These are phyloP conservation scores for Pyricularia grisea DNA, from an alignment of 2,329 filamentous ascomycete genomes.

Conservation along the genomic window DNA sequence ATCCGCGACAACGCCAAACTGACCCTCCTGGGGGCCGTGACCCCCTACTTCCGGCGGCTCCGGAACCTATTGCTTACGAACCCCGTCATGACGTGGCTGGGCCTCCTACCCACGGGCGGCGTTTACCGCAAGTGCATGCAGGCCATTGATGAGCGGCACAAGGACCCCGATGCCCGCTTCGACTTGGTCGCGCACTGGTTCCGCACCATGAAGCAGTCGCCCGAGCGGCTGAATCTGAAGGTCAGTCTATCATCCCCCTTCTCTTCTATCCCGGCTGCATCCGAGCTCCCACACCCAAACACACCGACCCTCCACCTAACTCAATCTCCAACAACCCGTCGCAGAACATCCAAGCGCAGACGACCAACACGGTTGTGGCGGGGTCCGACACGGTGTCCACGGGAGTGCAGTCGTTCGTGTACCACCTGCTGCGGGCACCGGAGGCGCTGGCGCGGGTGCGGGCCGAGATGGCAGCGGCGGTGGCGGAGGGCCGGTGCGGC, in stretches of 20 bases:
- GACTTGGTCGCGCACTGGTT: conserved; percentile 19
- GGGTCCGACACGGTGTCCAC: conserved; percentile 14
- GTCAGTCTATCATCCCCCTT: conserved; percentile 12
- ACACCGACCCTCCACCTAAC: too few species aligned
- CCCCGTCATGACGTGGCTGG: conserved; percentile 16
- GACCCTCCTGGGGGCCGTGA: too few species aligned
- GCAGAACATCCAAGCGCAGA: not conserved
- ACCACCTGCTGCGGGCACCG: conserved; percentile 14
- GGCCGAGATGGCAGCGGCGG: conserved; percentile 14
- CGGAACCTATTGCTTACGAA: conserved; percentile 19
- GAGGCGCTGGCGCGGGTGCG: conserved; percentile 9
- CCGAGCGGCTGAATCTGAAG: conserved; percentile 11
- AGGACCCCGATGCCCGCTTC: conserved; percentile 15
- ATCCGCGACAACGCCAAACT: too few species aligned
- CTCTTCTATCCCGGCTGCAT: too few species aligned
- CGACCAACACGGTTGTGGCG: conserved; percentile 10
- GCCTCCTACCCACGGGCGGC: conserved; percentile 18
- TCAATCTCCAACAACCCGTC: not conserved
- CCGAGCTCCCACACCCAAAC: too few species aligned
- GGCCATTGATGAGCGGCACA: conserved; percentile 14
- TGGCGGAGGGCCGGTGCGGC: not conserved
- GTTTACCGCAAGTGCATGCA: conserved; percentile 15
- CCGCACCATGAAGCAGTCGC: conserved; percentile 8
- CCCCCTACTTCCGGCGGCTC: too few species aligned
- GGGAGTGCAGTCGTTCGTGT: conserved; percentile 17